Percentiles rank a stretch among this genome's conserved stretches.
phyloP scores from a whole-genome alignment of 768 basidiomycete species.

The Tylopilus subfusipes region DNA sequence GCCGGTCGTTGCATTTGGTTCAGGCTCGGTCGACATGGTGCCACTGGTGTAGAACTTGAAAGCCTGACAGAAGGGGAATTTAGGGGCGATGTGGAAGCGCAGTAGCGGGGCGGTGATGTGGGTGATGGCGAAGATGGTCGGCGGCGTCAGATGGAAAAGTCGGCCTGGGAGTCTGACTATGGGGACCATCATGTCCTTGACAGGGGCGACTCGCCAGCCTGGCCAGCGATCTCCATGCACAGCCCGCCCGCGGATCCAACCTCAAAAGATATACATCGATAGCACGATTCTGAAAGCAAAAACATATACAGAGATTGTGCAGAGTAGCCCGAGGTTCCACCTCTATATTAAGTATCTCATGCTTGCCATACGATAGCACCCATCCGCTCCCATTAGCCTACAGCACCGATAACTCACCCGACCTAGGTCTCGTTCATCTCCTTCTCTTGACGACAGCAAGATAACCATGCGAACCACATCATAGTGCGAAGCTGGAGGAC shows the following conservation, averaged over 20 bases:
- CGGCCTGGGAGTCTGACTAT: too few relatives aligned
- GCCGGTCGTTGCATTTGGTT: background rate
- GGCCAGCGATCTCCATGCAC: too few relatives aligned
- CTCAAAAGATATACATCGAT: constrained; percentile 11
- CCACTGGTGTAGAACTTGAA: background rate
- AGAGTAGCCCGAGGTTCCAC: constrained; percentile 23
- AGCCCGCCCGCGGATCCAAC: too few relatives aligned
- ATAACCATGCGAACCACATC: constrained; percentile 93
- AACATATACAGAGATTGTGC: constrained; percentile 25
- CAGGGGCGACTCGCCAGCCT: too few relatives aligned
- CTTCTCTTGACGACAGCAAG: constrained; percentile 52
- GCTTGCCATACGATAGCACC: constrained; percentile 27
- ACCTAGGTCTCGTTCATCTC: constrained; percentile 34
- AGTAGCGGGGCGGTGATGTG: background rate
- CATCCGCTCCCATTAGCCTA: constrained; percentile 19
- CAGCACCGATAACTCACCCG: constrained; percentile 12
- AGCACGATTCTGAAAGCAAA: constrained; percentile 13
- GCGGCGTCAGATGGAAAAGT: background rate
- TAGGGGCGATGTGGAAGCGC: background rate
- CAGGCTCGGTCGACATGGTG: background rate
- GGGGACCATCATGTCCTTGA: too few relatives aligned
- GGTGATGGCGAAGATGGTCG: constrained; percentile 1
- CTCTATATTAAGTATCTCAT: constrained; percentile 23
- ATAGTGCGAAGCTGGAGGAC: constrained; percentile 86
- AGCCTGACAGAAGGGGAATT: background rate